These are phyloP conservation scores for Oryza glumipatula DNA, from an alignment of 176 grass and related monocot genomes.

Conservation along the genomic window DNA sequence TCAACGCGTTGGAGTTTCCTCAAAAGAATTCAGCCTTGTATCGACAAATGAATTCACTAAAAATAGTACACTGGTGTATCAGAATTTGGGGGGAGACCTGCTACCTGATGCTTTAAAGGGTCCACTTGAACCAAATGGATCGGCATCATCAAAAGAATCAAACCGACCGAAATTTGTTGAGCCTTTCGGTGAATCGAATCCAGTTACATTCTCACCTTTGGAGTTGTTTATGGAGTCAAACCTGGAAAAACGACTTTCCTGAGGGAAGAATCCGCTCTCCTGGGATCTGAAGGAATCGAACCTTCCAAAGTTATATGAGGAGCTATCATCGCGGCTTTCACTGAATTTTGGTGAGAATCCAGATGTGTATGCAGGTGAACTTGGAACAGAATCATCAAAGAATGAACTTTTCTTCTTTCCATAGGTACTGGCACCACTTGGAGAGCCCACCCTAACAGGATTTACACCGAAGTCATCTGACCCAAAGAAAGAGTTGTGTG, in stretches of 20 bases:
- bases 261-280: conserved; percentile 69
- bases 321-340: conserved; percentile 58
- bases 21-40: conserved; percentile 33
- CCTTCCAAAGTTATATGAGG: conserved; percentile 61
- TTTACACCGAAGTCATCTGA: conserved; percentile 72
- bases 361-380: conserved; percentile 81
- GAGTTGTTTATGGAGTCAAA: conserved; percentile 78
- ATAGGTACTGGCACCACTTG: conserved; percentile 55
- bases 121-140: conserved; percentile 88
- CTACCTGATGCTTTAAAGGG: conserved; percentile 87
- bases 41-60: conserved; percentile 21
- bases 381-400: conserved; percentile 97
- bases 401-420: conserved; percentile 85
- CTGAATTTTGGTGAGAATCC: conserved; percentile 77
- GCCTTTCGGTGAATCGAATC: conserved; percentile 70
- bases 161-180: conserved; percentile 69
- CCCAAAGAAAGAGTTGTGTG: conserved; percentile 73
- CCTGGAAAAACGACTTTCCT: conserved; percentile 66
- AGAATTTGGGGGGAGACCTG: conserved; percentile 65
- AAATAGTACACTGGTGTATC: conserved; percentile 29
- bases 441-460: conserved; percentile 57
- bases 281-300: conserved; percentile 92
- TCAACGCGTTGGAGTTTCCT: neutral
- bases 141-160: conserved; percentile 94
- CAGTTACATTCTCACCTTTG: conserved; percentile 53